phyloP scores from a whole-genome alignment of 2,329 filamentous ascomycete genomes.

The Alternaria ventricosa region DNA sequence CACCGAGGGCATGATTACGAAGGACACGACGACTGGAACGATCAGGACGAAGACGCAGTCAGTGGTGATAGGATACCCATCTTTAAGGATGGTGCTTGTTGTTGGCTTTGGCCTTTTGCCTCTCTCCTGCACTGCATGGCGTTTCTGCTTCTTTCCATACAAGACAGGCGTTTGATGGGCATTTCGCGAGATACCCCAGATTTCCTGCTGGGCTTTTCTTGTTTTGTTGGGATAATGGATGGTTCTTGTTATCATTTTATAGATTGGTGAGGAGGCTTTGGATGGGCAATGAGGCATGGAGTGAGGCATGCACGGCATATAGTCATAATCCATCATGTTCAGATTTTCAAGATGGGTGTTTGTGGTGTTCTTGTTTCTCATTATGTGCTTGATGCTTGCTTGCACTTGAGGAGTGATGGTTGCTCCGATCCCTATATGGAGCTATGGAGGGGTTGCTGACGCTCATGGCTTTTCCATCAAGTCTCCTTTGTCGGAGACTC shows the following conservation, averaged over 20 bases:
- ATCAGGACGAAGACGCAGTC: not conserved
- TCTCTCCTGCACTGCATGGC: conserved; percentile 10
- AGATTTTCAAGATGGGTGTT: not conserved
- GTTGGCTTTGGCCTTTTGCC: not conserved
- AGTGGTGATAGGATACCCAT: not conserved
- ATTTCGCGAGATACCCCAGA: conserved; percentile 12
- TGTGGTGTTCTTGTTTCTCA: not conserved
- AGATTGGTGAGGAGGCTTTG: conserved; percentile 4
- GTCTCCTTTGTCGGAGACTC: not conserved
- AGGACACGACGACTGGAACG: not conserved
- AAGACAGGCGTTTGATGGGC: not conserved
- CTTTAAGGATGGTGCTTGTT: not conserved
- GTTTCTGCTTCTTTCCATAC: not conserved
- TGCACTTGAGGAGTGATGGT: not conserved
- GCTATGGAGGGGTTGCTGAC: not conserved
- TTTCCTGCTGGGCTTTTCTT: conserved; percentile 3
- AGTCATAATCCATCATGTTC: conserved; percentile 13
- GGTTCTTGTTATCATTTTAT: conserved; percentile 2
- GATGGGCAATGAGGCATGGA: conserved; percentile 4
- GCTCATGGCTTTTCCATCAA: not conserved
- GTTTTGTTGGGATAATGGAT: conserved; percentile 1
- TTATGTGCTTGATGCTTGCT: not conserved
- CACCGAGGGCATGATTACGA: not conserved
- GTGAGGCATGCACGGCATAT: conserved; percentile 6
- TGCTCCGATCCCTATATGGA: not conserved